A percentile compares a stretch with the other conserved stretches of the same genome.
Conservation (phyloP, 192 early-diverging fungal genomes). For the Phlyctochytrium bullatum region DNA sequence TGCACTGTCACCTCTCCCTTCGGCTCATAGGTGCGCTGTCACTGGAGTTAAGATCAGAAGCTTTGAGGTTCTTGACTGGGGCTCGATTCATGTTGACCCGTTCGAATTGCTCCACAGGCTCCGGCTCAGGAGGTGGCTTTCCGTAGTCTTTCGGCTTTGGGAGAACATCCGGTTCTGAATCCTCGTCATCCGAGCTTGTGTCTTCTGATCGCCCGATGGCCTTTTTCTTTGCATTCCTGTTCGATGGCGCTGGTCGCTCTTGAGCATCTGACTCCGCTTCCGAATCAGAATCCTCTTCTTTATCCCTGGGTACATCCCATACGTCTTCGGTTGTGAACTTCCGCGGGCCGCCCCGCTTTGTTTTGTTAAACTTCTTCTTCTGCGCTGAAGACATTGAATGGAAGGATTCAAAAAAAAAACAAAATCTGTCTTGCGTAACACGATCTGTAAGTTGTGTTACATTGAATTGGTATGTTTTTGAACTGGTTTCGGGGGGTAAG, state of each 20-base stretch:
- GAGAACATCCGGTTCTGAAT: not conserved
- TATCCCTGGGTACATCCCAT: not conserved
- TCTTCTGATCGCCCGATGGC: not conserved
- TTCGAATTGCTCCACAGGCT: slow-evolving; percentile 19
- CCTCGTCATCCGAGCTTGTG: not conserved
- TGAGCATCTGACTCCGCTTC: not conserved
- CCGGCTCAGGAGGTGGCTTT: slow-evolving; percentile 7
- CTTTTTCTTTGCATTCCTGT: not conserved
- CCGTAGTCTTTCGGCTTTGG: not conserved
- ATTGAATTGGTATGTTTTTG: too few relatives aligned
- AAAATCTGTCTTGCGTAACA: not conserved
- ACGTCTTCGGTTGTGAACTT: slow-evolving; percentile 4
- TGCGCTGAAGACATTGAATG: not conserved
- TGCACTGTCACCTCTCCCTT: not conserved
- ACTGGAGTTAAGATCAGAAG: slow-evolving; percentile 23
- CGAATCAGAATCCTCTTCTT: not conserved
- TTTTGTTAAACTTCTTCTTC: slow-evolving; percentile 8
- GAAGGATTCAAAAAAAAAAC: not conserved
- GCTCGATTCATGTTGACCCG: slow-evolving; percentile 40
- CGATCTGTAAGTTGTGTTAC: not conserved
- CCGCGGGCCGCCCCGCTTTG: slow-evolving; percentile 18
- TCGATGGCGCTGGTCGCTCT: not conserved
- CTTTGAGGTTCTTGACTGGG: slow-evolving; percentile 32
- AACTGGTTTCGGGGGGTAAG: slow-evolving; percentile 64
- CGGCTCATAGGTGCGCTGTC: not conserved